Conservation (phyloP, 208 protist species). For the Trypanosoma vivax region DNA sequence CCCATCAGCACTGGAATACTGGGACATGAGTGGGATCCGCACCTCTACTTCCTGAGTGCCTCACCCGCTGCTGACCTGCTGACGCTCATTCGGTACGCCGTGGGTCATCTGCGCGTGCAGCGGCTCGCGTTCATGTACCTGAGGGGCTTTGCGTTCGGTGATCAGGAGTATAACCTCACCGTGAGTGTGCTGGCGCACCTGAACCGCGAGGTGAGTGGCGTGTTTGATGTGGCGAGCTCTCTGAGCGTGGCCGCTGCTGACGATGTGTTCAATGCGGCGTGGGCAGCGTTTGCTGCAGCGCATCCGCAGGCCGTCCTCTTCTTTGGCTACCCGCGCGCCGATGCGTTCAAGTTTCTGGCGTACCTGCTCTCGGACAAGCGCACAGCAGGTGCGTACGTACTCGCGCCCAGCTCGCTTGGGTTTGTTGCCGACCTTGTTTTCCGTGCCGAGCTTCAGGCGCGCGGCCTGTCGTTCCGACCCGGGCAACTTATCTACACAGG, state of each 20-base stretch:
- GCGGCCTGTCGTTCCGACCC: slow-evolving; percentile 1
- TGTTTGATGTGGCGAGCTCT: slow-evolving; percentile 19
- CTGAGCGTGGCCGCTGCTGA: neutral
- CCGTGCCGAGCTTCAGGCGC: neutral
- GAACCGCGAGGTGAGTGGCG: neutral
- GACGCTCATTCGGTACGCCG: slow-evolving; percentile 8
- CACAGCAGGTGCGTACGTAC: slow-evolving; percentile 25
- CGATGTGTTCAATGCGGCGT: slow-evolving; percentile 18
- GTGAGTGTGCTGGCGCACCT: slow-evolving; percentile 2
- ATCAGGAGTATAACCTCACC: slow-evolving; percentile 18
- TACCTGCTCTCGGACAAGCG: slow-evolving; percentile 20
- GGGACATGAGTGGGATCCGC: slow-evolving; percentile 16
- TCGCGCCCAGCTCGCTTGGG: slow-evolving; percentile 18
- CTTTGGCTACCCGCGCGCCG: slow-evolving; percentile 14
- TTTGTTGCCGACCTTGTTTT: slow-evolving; percentile 14
- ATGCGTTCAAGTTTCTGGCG: slow-evolving; percentile 27
- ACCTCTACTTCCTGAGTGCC: slow-evolving; percentile 24
- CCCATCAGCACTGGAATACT: slow-evolving; percentile 10
- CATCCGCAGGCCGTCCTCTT: slow-evolving; percentile 41
- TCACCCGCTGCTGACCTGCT: slow-evolving; percentile 1
- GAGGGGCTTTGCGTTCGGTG: slow-evolving; percentile 25
- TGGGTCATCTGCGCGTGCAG: slow-evolving; percentile 2
- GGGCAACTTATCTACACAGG: slow-evolving; percentile 31
- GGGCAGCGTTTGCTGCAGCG: slow-evolving; percentile 31
- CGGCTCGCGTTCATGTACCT: slow-evolving; percentile 54